Base-by-base conservation (phyloP, 176 grass and related monocot species). In the maize (Zea mays) region DNA sequence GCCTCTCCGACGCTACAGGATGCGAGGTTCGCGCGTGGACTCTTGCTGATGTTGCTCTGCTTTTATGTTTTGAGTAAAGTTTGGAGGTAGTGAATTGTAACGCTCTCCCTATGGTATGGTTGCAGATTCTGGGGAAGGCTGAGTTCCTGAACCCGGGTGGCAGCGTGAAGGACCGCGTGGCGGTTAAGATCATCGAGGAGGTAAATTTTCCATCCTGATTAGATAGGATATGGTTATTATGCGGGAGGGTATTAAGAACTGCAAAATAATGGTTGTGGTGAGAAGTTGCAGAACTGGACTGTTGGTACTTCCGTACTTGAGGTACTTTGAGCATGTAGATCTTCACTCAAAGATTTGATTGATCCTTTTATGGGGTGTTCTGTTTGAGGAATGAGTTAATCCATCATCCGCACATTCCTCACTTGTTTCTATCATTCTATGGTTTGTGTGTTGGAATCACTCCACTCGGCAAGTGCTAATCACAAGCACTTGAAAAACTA, bases 101-200 rank as follows among this genome's bases (percentile, higher is more conserved):
- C 81, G 5, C 72, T 82, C 34, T 69, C 49, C 16, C 52, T 48
- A 86, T 46, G 10, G 34, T 48, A 86, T 46, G 10, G 34, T 81
- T 84, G 83, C 75, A 98, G 95, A 99, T 99, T 86, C 75, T 95
- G 40, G 96, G 92, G 66, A 99, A 99, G 89, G 92, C 92, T 7
- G 96, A 99, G 85, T 99, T 99, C 51, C 83, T 99, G n/a, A 99
- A 95, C 60, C 96, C 96, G 12, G 96, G 96, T 44, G 92, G 92
- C 13, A 99, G 92, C 50, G 92, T 99, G 59, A 98, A 98, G 73
- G 96, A 95, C 76, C 87, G 92, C 5, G 92, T 95, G 41, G 96
- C 92, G 9, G 90, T 92, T 45, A 92, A 99, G 85, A 99, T 99
- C 5, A 93, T 99, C 15, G 85, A 99, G 91, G 96, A 99, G 92